These are phyloP conservation scores for Sarocladium kiliense DNA, from an alignment of 2,329 filamentous ascomycete genomes.

Conservation along the genomic window DNA sequence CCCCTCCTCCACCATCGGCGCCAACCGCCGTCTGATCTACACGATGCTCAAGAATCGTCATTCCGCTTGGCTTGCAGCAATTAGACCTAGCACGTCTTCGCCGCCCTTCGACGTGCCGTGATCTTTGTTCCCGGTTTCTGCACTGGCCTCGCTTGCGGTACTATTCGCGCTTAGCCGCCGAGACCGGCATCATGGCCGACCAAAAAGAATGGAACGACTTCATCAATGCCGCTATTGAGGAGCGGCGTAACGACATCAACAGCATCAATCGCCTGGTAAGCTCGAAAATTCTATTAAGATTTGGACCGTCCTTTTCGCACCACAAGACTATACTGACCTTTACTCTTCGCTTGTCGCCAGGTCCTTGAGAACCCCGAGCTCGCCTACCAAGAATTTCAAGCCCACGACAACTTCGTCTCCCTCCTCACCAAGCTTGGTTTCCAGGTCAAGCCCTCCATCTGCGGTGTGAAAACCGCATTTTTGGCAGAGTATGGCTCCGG, in stretches of 20 bases:
- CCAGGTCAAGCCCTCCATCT: conserved; percentile 23
- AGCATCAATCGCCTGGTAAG: not conserved
- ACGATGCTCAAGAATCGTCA: not conserved
- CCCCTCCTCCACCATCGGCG: not conserved
- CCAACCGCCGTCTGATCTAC: not conserved
- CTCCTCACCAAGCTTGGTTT: conserved; percentile 18
- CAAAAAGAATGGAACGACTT: conserved; percentile 6
- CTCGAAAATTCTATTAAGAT: not conserved
- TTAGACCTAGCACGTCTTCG: too few relatives aligned
- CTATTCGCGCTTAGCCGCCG: too few relatives aligned
- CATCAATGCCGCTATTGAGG: conserved; percentile 7
- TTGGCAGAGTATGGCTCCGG: conserved; percentile 21
- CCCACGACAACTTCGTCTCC: conserved; percentile 20
- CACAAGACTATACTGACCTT: not conserved
- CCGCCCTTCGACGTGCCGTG: too few relatives aligned
- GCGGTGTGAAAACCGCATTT: conserved; percentile 28
- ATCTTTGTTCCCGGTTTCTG: too few relatives aligned
- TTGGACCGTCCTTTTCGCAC: not conserved
- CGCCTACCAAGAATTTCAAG: conserved; percentile 22
- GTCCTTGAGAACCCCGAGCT: conserved; percentile 23
- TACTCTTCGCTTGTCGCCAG: conserved; percentile 6
- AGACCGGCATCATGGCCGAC: not conserved
- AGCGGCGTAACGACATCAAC: conserved; percentile 6
- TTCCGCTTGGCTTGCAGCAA: too few relatives aligned
- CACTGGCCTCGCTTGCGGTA: too few relatives aligned